phyloP scores from a whole-genome alignment of 2,329 filamentous ascomycete species.

The Hawksworthiomyces lignivorus region DNA sequence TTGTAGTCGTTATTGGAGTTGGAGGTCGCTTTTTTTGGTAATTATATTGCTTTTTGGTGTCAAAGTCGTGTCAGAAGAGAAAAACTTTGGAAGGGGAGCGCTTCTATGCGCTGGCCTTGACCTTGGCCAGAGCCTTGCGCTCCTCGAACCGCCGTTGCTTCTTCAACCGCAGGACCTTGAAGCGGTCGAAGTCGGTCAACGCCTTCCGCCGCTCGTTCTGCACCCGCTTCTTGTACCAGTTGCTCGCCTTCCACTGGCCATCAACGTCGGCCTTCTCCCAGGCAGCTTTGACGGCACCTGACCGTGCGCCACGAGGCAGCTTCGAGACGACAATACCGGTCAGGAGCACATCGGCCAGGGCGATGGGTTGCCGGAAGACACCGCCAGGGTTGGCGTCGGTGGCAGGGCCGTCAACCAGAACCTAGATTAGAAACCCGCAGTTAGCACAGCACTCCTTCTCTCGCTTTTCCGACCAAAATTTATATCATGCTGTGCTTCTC shows the following conservation, averaged over 20 bases:
- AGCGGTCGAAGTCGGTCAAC: slow-evolving; percentile 97
- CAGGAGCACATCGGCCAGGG: slow-evolving; percentile 77
- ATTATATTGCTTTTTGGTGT: slow-evolving; percentile 1
- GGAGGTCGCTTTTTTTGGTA: neutral
- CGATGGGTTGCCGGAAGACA: slow-evolving; percentile 79
- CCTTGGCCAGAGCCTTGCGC: slow-evolving; percentile 90
- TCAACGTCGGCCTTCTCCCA: slow-evolving; percentile 93
- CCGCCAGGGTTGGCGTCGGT: slow-evolving; percentile 63
- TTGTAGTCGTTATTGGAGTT: neutral
- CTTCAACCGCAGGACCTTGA: slow-evolving; percentile 99
- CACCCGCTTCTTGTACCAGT: slow-evolving; percentile 89
- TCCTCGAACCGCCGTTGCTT: slow-evolving; percentile 99
- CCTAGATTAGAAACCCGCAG: slow-evolving; percentile 45
- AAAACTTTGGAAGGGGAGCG: neutral
- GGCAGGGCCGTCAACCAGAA: slow-evolving; percentile 91
- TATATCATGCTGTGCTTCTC: neutral
- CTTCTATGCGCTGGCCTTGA: slow-evolving; percentile 72
- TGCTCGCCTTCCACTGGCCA: slow-evolving; percentile 82
- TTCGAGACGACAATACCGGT: slow-evolving; percentile 82
- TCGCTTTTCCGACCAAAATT: too few relatives aligned
- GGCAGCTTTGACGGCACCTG: slow-evolving; percentile 71
- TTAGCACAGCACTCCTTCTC: neutral
- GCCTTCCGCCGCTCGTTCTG: slow-evolving; percentile 79
- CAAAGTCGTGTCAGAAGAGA: too few relatives aligned
- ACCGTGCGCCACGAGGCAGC: slow-evolving; percentile 78